These are phyloP conservation scores for Kodamaea sp. DNA, from an alignment of 1,139 yeast genomes.

Conservation along the genomic window DNA sequence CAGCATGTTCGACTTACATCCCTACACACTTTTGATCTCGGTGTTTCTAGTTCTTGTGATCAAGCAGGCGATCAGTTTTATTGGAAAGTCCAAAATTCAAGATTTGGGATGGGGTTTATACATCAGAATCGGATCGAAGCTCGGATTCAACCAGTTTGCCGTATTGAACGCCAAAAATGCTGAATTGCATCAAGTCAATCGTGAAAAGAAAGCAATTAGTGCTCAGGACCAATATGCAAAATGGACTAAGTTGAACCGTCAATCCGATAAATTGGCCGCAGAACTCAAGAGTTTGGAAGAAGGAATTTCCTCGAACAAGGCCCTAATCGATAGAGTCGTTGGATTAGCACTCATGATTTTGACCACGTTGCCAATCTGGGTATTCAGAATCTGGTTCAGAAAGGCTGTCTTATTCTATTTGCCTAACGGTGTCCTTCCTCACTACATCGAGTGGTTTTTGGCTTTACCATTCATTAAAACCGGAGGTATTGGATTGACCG, in stretches of 20 bases:
- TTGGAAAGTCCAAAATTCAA: conserved; percentile 40
- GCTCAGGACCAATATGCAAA: conserved; percentile 94
- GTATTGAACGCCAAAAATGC: conserved; percentile 39
- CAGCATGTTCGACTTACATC: conserved; percentile 33
- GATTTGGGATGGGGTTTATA: conserved; percentile 45
- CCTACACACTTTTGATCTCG: conserved; percentile 22
- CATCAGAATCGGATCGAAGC: conserved; percentile 33
- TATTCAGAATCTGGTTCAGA: conserved; percentile 57
- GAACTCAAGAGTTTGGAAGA: conserved; percentile 50
- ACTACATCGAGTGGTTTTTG: conserved; percentile 54
- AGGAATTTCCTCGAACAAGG: conserved; percentile 36
- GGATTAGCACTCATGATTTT: conserved; percentile 26
- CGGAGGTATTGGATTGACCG: conserved; percentile 55
- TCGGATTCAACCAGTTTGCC: conserved; percentile 30
- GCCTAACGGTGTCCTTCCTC: conserved; percentile 61
- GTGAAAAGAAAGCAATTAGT: conserved; percentile 61
- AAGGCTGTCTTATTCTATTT: conserved; percentile 61
- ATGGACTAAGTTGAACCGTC: conserved; percentile 91
- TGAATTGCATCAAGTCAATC: conserved; percentile 49
- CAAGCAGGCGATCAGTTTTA: conserved; percentile 29
- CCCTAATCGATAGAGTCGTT: conserved; percentile 35
- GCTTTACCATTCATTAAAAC: conserved; percentile 61
- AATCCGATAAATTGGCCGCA: conserved; percentile 56
- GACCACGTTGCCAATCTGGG: conserved; percentile 49
- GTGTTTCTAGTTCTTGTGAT: conserved; percentile 33